Base-by-base conservation (phyloP, 1,284 basidiomycete species). In the Macrocystidia cucumis region DNA sequence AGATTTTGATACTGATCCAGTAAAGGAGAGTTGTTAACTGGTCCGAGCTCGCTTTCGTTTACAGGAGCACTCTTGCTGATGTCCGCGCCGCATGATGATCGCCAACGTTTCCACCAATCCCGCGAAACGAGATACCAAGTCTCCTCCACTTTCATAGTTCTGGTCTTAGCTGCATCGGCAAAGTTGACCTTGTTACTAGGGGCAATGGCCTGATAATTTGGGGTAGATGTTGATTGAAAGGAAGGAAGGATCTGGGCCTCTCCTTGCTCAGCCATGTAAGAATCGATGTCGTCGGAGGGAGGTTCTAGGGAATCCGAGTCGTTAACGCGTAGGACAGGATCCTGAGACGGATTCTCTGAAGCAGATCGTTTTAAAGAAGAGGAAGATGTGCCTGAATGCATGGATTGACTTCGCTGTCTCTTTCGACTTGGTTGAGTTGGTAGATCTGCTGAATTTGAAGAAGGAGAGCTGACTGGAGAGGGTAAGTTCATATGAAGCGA, bases 41-140 rank as follows among this genome's bases (percentile, higher is more conserved):
- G 73, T 9, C 83, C 81, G 31, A 91, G 54, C 41, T 82, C 69
- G 25, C 67, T 59, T 54, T 82, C 78, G 21, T 65, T 59, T 16
- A 82, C 51, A 3, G 63, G 56, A 16, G 78, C 82, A 34, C 66
- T 73, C 56, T 88, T 89, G 60, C 78, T 75, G 13, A 67, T 55
- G 43, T 73, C 58, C 17, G 81, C 80, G 0, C 72, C 67, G 50
- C 78, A 82, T 5, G 83, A 84, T 44, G 72, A 73, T 43, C 70
- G 62, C 81, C 85, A 92, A 9, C 74, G 71, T 34, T 69, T 71
- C 59, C 72, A 85, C 91, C 91, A 93, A 9, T 51, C 47, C 31
- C 69, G 57, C 19, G 78, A 69, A 20, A 92, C 63, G 34, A 93
- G 60, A 57, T 78, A 90, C 88, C 89, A 93, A 2, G 67, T 78